phyloP scores from a whole-genome alignment of 2,329 filamentous ascomycete species.

The Fusarium coffeatum region DNA sequence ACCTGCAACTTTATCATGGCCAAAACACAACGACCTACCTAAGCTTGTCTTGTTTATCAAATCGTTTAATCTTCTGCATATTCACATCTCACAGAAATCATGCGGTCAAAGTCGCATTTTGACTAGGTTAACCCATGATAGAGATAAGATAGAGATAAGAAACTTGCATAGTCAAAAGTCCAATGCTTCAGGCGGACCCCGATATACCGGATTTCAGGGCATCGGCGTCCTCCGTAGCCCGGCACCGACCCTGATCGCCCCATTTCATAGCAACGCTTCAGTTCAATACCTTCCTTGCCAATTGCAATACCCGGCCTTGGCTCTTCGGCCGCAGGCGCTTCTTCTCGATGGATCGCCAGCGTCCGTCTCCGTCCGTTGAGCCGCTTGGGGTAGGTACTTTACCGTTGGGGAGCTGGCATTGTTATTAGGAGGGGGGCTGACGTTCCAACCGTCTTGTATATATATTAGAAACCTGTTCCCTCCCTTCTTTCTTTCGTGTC shows the following conservation, averaged over 20 bases:
- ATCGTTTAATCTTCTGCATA: neutral
- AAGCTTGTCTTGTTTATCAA: neutral
- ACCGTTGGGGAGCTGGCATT: conserved; percentile 17
- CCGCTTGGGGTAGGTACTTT: conserved; percentile 17
- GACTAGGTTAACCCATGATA: neutral
- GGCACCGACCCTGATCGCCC: conserved; percentile 41
- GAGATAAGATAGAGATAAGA: conserved; percentile 39
- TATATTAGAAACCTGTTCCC: conserved; percentile 37
- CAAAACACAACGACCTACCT: neutral
- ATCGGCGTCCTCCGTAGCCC: conserved; percentile 46
- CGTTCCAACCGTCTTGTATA: conserved; percentile 31
- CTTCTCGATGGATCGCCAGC: conserved; percentile 40
- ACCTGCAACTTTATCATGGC: conserved; percentile 2
- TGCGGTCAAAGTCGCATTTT: conserved; percentile 30
- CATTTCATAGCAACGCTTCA: conserved; percentile 41
- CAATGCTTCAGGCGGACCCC: conserved; percentile 37
- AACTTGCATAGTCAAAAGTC: conserved; percentile 1
- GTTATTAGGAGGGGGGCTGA: conserved; percentile 33
- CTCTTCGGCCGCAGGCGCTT: conserved; percentile 41
- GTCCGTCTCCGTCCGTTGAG: conserved; percentile 42
- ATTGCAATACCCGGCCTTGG: conserved; percentile 10
- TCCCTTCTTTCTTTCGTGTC: conserved; percentile 4
- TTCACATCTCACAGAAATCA: conserved; percentile 24
- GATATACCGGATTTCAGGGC: conserved; percentile 35
- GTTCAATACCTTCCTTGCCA: conserved; percentile 28